Percentiles rank a stretch among this genome's conserved stretches.
Evolutionary conservation across 139 green algal genomes (phyloP).

Genomic region (Deuterostichococcus epilithicus): DNA sequence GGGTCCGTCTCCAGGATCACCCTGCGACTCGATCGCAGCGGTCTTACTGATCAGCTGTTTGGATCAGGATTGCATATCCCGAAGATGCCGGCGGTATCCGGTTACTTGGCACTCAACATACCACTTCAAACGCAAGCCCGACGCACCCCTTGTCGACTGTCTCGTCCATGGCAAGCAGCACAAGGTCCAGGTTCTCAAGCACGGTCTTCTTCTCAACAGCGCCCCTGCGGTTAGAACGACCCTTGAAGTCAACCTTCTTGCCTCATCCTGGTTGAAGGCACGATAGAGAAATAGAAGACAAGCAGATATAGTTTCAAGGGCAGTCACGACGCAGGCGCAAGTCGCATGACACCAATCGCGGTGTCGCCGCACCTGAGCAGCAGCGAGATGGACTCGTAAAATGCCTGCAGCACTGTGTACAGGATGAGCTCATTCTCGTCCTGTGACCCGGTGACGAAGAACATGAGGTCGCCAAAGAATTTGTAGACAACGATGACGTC

Average conservation of each 20-base stretch:
- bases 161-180: conserved; percentile 95
- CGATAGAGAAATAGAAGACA: too few relatives aligned
- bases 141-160: conserved; percentile 87
- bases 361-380: conserved; percentile 68
- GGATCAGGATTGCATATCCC: too few relatives aligned
- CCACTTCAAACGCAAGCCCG: too few relatives aligned
- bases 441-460: conserved; percentile 88
- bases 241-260: background rate
- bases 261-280: too few relatives aligned
- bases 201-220: conserved; percentile 98
- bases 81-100: too few relatives aligned
- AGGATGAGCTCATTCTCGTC: conserved; percentile 98
- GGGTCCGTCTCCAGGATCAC: conserved; percentile 96
- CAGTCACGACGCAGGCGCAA: too few relatives aligned
- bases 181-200: conserved; percentile 97
- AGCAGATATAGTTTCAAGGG: too few relatives aligned
- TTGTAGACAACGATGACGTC: conserved; percentile 95
- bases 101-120: too few relatives aligned
- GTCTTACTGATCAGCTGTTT: background rate
- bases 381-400: conserved; percentile 84
- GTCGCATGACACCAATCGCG: too few relatives aligned
- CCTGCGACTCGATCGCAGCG: conserved; percentile 34
- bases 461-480: conserved; percentile 93
- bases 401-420: conserved; percentile 75
- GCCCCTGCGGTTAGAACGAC: conserved; percentile 51